These are phyloP conservation scores for Solanum paucissectum DNA, from an alignment of 257 asterid genomes.

Conservation along the genomic window DNA sequence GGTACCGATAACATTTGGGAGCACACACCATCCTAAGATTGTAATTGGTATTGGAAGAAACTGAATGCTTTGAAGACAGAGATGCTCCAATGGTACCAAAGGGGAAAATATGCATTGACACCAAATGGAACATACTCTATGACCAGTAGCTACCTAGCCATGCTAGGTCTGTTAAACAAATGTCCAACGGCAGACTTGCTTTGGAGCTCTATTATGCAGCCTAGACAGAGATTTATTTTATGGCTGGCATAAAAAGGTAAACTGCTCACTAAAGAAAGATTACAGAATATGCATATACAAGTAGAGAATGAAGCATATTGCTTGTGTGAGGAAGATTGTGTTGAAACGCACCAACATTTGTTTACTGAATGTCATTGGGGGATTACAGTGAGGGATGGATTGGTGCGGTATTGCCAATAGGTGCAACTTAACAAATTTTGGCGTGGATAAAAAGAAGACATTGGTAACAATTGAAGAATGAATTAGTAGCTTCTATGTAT, in stretches of 20 bases:
- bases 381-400: neutral
- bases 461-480: neutral
- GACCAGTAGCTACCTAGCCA: neutral
- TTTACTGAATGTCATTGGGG: neutral
- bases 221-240: neutral
- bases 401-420: neutral
- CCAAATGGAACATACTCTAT: neutral
- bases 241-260: neutral
- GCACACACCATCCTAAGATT: neutral
- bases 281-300: too few relatives aligned
- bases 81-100: neutral
- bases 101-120: neutral
- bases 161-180: neutral
- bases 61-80: neutral
- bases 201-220: neutral
- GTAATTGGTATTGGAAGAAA: neutral
- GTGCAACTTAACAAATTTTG: neutral
- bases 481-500: neutral
- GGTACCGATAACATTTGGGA: neutral
- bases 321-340: neutral
- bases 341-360: neutral
- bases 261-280: too few relatives aligned
- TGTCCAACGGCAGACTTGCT: neutral
- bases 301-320: neutral
- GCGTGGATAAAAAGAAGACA: neutral